Evolutionary conservation across 2,329 filamentous ascomycete genomes (phyloP), one percentile per base, ranked within the genome.

Genomic region (Alternaria brassicicola): DNA sequence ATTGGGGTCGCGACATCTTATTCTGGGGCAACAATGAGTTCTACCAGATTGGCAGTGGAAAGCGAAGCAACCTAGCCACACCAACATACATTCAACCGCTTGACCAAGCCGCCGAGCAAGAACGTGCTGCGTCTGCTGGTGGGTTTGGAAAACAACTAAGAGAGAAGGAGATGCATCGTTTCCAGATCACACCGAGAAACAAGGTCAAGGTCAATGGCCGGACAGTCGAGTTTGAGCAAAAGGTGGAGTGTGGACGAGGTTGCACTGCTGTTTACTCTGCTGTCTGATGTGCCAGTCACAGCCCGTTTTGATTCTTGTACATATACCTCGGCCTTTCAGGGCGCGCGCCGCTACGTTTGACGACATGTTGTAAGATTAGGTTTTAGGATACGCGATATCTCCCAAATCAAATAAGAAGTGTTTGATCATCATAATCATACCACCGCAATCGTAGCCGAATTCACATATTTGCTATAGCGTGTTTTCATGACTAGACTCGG

Each of bases 11-110:
- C 4, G 95, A 98, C 74, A 88, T 93, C 28, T 76, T 98, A 1
- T 96, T 92, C 82, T 99, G 93, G 92, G 95, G 95, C 61, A 92
- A 92, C 52, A 99, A 98, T 71, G 93, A 98, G 79, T 86, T 89
- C 74, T 97, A 90, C 77, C 95, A 99, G 78, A 85, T 99, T 25
- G 95, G 95, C 12, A 97, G 90, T 0, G 93, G 95, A 26, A 96
- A 90, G 81, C 82, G 94, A 61, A 95, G 87, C 70, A 98, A 98
- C 72, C 73, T 90, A 9, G 86, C 86, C 51, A 83, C 84, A 12
- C 95, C 95, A 1, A 83, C 84, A 2, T 94, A 97, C 73, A 92
- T 97, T 52, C 86, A 87, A 30, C 89, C 92, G 13, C 77, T 94
- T 39, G 92, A 96, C 61, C 78, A 82, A 12, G 84, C 84, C 46